Evolutionary conservation across 495 filamentous ascomycete species (phyloP).

Genomic region (Acidomyces sp.): DNA sequence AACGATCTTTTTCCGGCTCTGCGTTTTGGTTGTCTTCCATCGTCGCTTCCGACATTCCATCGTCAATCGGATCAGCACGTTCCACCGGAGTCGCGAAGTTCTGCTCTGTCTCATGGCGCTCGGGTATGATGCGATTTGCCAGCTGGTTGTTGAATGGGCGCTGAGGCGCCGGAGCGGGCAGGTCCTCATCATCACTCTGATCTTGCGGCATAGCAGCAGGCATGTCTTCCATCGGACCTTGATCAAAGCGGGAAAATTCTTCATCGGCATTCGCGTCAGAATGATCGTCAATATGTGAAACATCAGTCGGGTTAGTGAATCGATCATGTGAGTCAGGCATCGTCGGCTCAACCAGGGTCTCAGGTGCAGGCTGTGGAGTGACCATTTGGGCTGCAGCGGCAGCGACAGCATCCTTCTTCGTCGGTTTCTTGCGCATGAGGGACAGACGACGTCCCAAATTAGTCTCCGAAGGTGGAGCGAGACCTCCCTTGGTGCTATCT

Average conservation of each 20-base stretch:
- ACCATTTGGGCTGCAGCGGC: constrained; percentile 7
- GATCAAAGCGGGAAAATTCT: constrained; percentile 74
- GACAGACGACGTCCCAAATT: constrained; percentile 20
- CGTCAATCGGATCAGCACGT: constrained; percentile 1
- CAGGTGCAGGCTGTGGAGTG: constrained; percentile 14
- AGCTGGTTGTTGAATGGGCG: constrained; percentile 11
- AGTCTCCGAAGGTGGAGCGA: constrained; percentile 15
- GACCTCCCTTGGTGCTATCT: constrained; percentile 7
- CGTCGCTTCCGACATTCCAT: constrained; percentile 15
- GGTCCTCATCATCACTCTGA: constrained; percentile 4
- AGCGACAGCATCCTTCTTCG: constrained; percentile 1
- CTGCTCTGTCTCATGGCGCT: constrained; percentile 1
- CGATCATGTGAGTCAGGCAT: constrained; percentile 35
- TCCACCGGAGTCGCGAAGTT: constrained; percentile 11
- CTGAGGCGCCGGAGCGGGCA: constrained; percentile 11
- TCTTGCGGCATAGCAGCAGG: constrained; percentile 39
- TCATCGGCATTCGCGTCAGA: constrained; percentile 50
- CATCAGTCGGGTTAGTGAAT: constrained; percentile 37
- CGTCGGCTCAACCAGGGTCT: not conserved
- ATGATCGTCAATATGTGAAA: constrained; percentile 41
- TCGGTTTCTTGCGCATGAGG: constrained; percentile 20
- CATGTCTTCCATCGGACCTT: constrained; percentile 76
- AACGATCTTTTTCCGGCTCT: constrained; percentile 47
- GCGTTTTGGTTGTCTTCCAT: constrained; percentile 23
- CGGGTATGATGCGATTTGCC: constrained; percentile 10